These are phyloP conservation scores for Tolypocladium inflatum DNA, from an alignment of 2,329 filamentous ascomycete species.

Conservation along the genomic window DNA sequence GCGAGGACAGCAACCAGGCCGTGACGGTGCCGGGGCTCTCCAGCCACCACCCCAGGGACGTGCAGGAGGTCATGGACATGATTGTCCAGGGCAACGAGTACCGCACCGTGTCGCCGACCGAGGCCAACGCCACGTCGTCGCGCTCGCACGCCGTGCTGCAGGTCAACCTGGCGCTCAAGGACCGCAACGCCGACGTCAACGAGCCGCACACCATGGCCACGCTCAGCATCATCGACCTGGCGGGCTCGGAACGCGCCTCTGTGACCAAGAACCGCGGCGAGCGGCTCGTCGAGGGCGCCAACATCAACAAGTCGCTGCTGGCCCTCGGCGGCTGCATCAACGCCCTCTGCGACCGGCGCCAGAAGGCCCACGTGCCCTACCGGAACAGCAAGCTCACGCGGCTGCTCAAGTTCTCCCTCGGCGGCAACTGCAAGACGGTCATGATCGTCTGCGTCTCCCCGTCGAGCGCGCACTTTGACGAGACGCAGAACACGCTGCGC, in stretches of 20 bases:
- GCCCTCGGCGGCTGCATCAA: slow-evolving; percentile 97
- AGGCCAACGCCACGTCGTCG: slow-evolving; percentile 94
- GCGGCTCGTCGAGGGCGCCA: slow-evolving; percentile 83
- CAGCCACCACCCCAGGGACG: slow-evolving; percentile 82
- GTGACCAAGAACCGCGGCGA: slow-evolving; percentile 96
- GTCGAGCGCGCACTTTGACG: slow-evolving; percentile 92
- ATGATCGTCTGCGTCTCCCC: slow-evolving; percentile 99
- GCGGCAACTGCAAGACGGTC: slow-evolving; percentile 96
- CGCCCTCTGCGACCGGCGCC: slow-evolving; percentile 85
- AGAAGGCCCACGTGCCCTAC: slow-evolving; percentile 91
- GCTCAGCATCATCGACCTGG: slow-evolving; percentile 93
- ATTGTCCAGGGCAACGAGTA: slow-evolving; percentile 92
- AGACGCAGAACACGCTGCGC: slow-evolving; percentile 94
- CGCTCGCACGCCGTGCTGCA: slow-evolving; percentile 95
- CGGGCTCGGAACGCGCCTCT: slow-evolving; percentile 89
- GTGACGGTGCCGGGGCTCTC: slow-evolving; percentile 87
- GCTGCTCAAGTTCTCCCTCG: slow-evolving; percentile 90
- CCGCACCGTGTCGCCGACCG: slow-evolving; percentile 91
- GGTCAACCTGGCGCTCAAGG: slow-evolving; percentile 91
- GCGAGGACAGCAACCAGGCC: slow-evolving; percentile 87
- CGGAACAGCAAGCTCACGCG: slow-evolving; percentile 95
- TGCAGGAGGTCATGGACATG: slow-evolving; percentile 98
- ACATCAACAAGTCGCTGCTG: slow-evolving; percentile 97
- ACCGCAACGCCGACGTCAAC: slow-evolving; percentile 82
- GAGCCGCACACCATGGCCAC: slow-evolving; percentile 98